These are phyloP conservation scores for Penicillium ucsense DNA, from an alignment of 495 filamentous ascomycete genomes.

Conservation along the genomic window DNA sequence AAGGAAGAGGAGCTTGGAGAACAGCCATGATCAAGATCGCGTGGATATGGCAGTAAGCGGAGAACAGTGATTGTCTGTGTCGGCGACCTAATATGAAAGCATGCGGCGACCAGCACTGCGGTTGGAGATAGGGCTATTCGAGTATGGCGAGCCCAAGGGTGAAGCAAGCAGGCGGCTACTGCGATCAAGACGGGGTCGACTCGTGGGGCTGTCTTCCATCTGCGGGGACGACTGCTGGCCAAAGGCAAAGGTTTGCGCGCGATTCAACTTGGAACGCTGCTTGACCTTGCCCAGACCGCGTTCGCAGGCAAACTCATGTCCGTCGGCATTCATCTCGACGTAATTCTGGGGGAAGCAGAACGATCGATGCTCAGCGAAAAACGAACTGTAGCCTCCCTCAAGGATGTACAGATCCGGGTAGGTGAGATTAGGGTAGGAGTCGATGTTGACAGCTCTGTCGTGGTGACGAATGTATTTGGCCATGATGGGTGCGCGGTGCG, in stretches of 20 bases:
- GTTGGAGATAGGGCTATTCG: conserved; percentile 42
- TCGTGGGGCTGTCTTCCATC: conserved; percentile 75
- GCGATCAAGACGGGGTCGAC: conserved; percentile 41
- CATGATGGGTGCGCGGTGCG: conserved; percentile 96
- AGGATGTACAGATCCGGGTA: conserved; percentile 97
- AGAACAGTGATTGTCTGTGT: too few species aligned
- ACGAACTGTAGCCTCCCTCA: conserved; percentile 89
- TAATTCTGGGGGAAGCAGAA: conserved; percentile 92
- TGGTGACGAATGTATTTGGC: conserved; percentile 65
- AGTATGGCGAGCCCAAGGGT: conserved; percentile 46
- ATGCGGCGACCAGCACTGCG: conserved; percentile 56
- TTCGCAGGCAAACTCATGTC: conserved; percentile 86
- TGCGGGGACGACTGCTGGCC: conserved; percentile 54
- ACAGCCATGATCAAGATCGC: too few species aligned
- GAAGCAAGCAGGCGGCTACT: conserved; percentile 30
- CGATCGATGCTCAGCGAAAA: conserved; percentile 66
- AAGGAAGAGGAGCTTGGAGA: too few species aligned
- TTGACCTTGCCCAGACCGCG: conserved; percentile 82
- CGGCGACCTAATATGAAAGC: conserved; percentile 51
- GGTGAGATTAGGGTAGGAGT: conserved; percentile 73
- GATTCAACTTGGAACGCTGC: conserved; percentile 69
- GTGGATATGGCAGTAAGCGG: too few species aligned
- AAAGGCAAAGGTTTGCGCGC: conserved; percentile 93
- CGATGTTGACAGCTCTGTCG: conserved; percentile 74
- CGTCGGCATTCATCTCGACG: conserved; percentile 85